phyloP scores from a whole-genome alignment of 768 basidiomycete species.

The Tricholoma sp. region DNA sequence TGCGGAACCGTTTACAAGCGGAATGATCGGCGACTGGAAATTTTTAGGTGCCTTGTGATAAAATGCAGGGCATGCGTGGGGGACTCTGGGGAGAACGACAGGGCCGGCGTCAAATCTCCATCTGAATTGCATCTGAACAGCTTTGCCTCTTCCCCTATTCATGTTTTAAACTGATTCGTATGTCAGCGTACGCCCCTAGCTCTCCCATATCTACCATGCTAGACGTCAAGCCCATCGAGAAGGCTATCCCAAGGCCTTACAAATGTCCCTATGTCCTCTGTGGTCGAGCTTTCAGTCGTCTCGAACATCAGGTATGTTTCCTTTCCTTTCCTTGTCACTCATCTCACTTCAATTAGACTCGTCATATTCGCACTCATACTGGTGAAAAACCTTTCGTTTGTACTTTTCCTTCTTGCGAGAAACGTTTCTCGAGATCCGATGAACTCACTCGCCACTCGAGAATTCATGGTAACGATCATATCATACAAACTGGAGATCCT shows the following conservation, averaged over 20 bases:
- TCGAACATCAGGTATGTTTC: conserved; percentile 83
- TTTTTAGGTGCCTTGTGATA: background rate
- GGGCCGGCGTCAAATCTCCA: background rate
- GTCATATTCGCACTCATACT: conserved; percentile 97
- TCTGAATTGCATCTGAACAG: background rate
- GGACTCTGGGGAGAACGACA: background rate
- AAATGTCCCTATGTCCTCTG: conserved; percentile 93
- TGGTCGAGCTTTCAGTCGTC: conserved; percentile 90
- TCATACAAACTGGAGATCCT: conserved; percentile 35
- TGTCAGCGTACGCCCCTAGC: too few species aligned
- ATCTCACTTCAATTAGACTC: conserved; percentile 56
- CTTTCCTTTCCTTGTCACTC: background rate
- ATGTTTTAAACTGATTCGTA: too few species aligned
- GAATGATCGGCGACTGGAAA: background rate
- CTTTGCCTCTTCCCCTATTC: background rate
- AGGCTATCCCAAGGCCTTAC: conserved; percentile 65
- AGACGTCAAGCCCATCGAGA: conserved; percentile 22
- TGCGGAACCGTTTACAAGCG: background rate
- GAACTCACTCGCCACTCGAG: conserved; percentile 95
- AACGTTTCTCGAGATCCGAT: conserved; percentile 97
- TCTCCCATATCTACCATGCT: too few species aligned
- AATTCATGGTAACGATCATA: conserved; percentile 62
- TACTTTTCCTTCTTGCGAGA: conserved; percentile 91
- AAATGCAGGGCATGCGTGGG: background rate
- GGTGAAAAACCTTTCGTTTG: conserved; percentile 97